Evolutionary conservation across 2,329 filamentous ascomycete species (phyloP).

Genomic region (Sarocladium strictum): DNA sequence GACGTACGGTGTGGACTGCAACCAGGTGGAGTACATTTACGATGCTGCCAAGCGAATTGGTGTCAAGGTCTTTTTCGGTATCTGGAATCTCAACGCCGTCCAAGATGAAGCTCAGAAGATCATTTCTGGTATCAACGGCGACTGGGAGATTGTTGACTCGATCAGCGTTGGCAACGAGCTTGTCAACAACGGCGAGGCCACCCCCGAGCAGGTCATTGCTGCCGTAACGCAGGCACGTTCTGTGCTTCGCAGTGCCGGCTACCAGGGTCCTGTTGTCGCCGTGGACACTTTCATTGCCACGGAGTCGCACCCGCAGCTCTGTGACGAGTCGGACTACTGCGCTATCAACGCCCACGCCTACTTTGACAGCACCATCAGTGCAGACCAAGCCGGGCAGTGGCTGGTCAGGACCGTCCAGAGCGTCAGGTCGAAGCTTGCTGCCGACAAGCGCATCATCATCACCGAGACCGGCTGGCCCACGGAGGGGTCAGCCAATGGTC

Average conservation of each 20-base stretch:
- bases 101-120: slow-evolving; percentile 54
- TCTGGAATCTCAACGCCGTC: slow-evolving; percentile 59
- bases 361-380: slow-evolving; percentile 61
- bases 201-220: slow-evolving; percentile 46
- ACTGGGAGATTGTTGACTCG: slow-evolving; percentile 66
- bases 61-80: slow-evolving; percentile 68
- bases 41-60: slow-evolving; percentile 56
- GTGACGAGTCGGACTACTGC: slow-evolving; percentile 68
- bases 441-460: slow-evolving; percentile 59
- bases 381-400: slow-evolving; percentile 61
- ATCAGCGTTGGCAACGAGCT: slow-evolving; percentile 78
- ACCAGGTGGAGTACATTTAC: slow-evolving; percentile 60
- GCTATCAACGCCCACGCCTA: slow-evolving; percentile 80
- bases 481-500: slow-evolving; percentile 57
- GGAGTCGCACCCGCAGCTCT: slow-evolving; percentile 62
- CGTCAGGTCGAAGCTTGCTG: slow-evolving; percentile 35
- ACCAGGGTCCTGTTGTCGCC: slow-evolving; percentile 66
- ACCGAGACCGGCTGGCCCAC: slow-evolving; percentile 85
- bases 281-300: slow-evolving; percentile 73
- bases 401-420: slow-evolving; percentile 48
- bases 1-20: slow-evolving; percentile 75
- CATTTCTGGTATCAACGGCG: slow-evolving; percentile 48
- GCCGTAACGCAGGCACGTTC: slow-evolving; percentile 53
- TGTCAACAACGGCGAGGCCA: slow-evolving; percentile 57
- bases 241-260: slow-evolving; percentile 57